Base-by-base conservation (phyloP, 345 rosid genomes). In the Draba incana region DNA sequence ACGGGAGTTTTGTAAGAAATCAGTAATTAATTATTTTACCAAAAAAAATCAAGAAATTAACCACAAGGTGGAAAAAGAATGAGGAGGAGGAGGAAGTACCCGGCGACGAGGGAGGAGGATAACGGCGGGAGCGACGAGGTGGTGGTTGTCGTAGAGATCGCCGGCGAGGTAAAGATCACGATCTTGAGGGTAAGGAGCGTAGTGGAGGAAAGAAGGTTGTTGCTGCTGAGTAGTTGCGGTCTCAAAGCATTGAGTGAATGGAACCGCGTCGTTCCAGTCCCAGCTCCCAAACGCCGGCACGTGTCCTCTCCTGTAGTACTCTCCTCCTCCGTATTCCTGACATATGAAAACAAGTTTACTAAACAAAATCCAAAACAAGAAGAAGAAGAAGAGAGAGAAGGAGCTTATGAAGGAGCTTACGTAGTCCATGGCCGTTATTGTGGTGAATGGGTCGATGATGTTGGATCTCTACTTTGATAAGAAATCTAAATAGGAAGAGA, bases 281-380 rank as follows among this genome's bases (percentile, higher is more conserved):
- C 99, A 92, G 89, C 96, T 89, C 5, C 99, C 98, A 58, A 95
- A 95, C 3, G 98, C 96, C 0, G 99, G 99, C 7, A 94, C 88
- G 68, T 88, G 95, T 41, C 80, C 82, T 54, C 92, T 84, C 71
- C 70, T 50, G 60, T 69, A 83, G 41, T 82, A 82, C 52, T 78
- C 78, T 68, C 72, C 77, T 58, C 70, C 77, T 60, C 70, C 72
- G 38, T 76, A 44, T 25, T 76, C 79, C 79, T 76, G 68, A 48
- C 30, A 3, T 16, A 10, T 3, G 10, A 45, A 4, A 2, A 35
- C 2, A 54, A 10, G 66, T 9, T 53, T 23, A 49, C 20, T 16
- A 49, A 15, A 10, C 8, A 28, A 59, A 33, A 38, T 8, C 8
- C 10, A 50, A 64, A 12, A n/a, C 14, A 57, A 28, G 63, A 15